A percentile compares a stretch with the other conserved stretches of the same genome.
These are phyloP conservation scores for Backusella tarrabulga DNA, from an alignment of 192 early-diverging fungal species.

Conservation along the genomic window DNA sequence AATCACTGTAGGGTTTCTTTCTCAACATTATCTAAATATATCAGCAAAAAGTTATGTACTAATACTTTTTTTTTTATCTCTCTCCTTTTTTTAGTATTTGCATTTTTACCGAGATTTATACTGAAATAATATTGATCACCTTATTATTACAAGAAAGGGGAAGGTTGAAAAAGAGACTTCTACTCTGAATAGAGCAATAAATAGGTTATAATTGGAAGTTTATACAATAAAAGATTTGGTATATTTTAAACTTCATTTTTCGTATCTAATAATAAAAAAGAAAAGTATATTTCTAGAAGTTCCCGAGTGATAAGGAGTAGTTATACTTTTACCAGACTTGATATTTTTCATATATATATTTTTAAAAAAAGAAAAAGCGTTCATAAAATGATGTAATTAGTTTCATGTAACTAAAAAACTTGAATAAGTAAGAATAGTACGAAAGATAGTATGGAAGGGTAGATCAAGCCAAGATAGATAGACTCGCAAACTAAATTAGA, in stretches of 20 bases:
- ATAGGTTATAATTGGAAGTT: background rate
- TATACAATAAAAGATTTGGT: background rate
- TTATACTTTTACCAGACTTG: background rate
- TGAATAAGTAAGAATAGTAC: background rate
- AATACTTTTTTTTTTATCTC: background rate
- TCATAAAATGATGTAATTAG: background rate
- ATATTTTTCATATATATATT: background rate
- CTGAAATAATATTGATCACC: background rate
- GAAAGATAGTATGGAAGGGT: background rate
- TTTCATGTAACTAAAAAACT: background rate
- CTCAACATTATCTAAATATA: background rate
- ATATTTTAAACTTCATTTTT: background rate
- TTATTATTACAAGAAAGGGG: background rate
- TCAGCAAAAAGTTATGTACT: background rate
- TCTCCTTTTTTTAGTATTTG: background rate
- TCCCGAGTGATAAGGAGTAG: background rate
- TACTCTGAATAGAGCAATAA: background rate
- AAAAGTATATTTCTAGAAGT: background rate
- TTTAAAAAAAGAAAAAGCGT: background rate
- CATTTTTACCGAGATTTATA: background rate
- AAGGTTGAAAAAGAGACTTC: background rate
- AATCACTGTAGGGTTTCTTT: background rate
- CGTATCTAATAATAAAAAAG: background rate
- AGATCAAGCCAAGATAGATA: background rate
- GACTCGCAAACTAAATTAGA: background rate